These are phyloP conservation scores for Acacia acuminata DNA, from an alignment of 306 rosid species.

Conservation along the genomic window DNA sequence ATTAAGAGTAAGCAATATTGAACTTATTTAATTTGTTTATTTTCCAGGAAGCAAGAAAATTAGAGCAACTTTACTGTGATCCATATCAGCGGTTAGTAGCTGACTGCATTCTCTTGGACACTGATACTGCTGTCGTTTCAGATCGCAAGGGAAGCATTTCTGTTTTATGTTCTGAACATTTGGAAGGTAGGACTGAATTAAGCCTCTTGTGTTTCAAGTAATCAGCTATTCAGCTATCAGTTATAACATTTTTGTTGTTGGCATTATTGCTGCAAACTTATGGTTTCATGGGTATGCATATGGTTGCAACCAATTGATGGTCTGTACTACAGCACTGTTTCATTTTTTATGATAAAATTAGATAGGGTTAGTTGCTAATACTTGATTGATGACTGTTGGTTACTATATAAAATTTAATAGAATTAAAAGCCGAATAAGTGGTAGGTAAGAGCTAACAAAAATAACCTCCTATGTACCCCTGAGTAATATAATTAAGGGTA, in stretches of 20 bases:
- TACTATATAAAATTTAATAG: neutral
- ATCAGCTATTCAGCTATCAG: slow-evolving; percentile 20
- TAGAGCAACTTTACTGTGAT: slow-evolving; percentile 82
- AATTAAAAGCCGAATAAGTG: neutral
- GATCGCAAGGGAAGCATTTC: slow-evolving; percentile 95
- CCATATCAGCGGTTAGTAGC: slow-evolving; percentile 89
- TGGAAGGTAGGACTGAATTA: slow-evolving; percentile 62
- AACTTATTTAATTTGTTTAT: slow-evolving; percentile 35
- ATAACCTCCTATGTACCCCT: neutral
- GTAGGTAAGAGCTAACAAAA: neutral
- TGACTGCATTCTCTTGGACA: slow-evolving; percentile 86
- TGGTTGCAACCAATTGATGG: slow-evolving; percentile 10
- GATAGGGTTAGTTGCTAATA: neutral
- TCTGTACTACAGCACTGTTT: slow-evolving; percentile 11
- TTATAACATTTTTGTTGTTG: neutral
- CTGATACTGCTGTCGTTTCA: slow-evolving; percentile 83
- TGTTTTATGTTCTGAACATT: slow-evolving; percentile 66
- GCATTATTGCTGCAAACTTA: slow-evolving; percentile 19
- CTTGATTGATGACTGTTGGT: neutral
- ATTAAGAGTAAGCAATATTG: slow-evolving; percentile 21
- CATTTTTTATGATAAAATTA: neutral
- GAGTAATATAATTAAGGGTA: neutral
- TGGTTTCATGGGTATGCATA: neutral
- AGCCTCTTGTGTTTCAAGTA: slow-evolving; percentile 20
- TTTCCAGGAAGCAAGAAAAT: slow-evolving; percentile 68